phyloP scores from a whole-genome alignment of 1,139 yeast genomes.

The Candida smagusa region DNA sequence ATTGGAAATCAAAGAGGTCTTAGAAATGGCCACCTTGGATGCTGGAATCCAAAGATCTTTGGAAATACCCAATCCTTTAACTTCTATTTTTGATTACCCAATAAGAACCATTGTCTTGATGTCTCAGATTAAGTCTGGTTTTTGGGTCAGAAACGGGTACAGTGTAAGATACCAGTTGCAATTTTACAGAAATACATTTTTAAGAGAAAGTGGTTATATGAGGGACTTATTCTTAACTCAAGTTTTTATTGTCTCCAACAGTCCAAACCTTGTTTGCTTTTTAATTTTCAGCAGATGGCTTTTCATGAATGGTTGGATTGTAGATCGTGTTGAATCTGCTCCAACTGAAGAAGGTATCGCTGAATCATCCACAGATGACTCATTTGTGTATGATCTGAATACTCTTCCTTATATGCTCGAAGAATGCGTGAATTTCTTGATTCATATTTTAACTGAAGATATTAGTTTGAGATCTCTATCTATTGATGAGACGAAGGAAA shows the following conservation, averaged over 20 bases:
- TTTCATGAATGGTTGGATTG: slow-evolving; percentile 50
- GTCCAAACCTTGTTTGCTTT: slow-evolving; percentile 56
- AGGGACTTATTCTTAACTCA: slow-evolving; percentile 77
- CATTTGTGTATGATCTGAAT: slow-evolving; percentile 40
- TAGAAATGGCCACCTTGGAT: slow-evolving; percentile 10
- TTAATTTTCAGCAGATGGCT: slow-evolving; percentile 73
- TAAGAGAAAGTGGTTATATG: slow-evolving; percentile 78
- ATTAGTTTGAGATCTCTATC: slow-evolving; percentile 51
- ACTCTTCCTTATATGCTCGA: slow-evolving; percentile 65
- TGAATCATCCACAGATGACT: slow-evolving; percentile 2
- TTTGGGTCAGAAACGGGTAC: slow-evolving; percentile 60
- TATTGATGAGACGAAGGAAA: slow-evolving; percentile 49
- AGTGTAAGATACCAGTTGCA: slow-evolving; percentile 77
- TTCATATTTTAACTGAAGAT: slow-evolving; percentile 69
- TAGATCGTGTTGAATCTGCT: slow-evolving; percentile 7
- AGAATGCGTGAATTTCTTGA: slow-evolving; percentile 71
- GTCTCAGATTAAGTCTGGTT: slow-evolving; percentile 56
- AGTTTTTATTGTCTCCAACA: slow-evolving; percentile 53
- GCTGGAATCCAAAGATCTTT: slow-evolving; percentile 7
- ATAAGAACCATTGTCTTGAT: slow-evolving; percentile 62
- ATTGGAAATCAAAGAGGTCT: slow-evolving; percentile 17
- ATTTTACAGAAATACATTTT: slow-evolving; percentile 75
- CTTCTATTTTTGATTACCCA: slow-evolving; percentile 65
- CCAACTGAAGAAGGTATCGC: slow-evolving; percentile 1
- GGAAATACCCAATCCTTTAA: slow-evolving; percentile 19